Evolutionary conservation across 331 rosid species (phyloP).

Genomic region (Pyracantha coccinea): DNA sequence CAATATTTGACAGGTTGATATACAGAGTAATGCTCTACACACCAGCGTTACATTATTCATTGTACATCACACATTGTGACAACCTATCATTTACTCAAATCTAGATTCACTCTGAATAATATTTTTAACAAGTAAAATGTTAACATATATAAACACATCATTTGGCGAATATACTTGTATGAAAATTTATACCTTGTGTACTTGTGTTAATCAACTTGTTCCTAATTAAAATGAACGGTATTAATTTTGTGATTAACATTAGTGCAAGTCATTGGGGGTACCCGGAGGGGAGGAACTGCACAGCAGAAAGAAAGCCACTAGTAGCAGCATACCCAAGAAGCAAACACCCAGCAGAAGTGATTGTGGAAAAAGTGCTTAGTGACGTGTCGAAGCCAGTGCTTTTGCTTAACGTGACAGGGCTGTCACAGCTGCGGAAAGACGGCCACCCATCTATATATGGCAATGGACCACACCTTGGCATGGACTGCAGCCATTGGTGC

Average conservation of each 20-base stretch:
- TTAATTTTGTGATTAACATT: neutral
- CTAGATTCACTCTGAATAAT: too few relatives aligned
- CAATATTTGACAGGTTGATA: neutral
- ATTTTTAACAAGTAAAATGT: too few relatives aligned
- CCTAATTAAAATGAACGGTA: neutral
- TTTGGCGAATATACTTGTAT: too few relatives aligned
- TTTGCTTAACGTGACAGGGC: conserved; percentile 26
- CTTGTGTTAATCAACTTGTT: neutral
- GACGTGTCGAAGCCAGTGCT: conserved; percentile 10
- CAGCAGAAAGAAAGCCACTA: neutral
- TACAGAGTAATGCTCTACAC: too few relatives aligned
- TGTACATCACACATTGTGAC: too few relatives aligned
- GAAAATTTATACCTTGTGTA: too few relatives aligned
- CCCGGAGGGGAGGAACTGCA: neutral
- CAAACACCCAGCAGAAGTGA: conserved; percentile 7
- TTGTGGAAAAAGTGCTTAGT: conserved; percentile 12
- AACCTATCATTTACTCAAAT: too few relatives aligned
- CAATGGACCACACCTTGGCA: conserved; percentile 25
- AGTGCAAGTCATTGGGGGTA: neutral
- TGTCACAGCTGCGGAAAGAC: conserved; percentile 50
- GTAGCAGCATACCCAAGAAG: neutral
- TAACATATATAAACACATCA: too few relatives aligned
- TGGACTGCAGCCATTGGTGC: conserved; percentile 70
- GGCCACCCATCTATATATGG: conserved; percentile 54
- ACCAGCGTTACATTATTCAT: too few relatives aligned